Base-by-base conservation (phyloP, 129 eudicot genomes). In the Flaveria brownii region DNA sequence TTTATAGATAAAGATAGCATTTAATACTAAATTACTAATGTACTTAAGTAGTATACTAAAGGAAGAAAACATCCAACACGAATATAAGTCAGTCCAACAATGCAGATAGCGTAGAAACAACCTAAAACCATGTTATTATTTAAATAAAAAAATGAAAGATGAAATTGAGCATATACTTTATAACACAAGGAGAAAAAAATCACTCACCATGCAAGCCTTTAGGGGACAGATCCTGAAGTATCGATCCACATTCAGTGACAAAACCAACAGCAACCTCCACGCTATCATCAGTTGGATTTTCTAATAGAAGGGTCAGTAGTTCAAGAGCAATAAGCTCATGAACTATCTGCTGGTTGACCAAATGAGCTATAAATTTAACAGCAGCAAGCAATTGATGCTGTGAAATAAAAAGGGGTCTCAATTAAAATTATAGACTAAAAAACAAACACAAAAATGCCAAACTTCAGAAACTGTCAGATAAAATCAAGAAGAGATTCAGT, bases 181-280 rank as follows among this genome's bases (percentile, higher is more conserved):
- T 1, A 75, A 50, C 16, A 79, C 26, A 42, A 33, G 4, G 6
- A 11, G 7, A 41, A 30, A 50, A 71, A 39, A 59, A 7, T 2
- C 1, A 89, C 93, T 87, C 78, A 93, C 98, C 97, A 82, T 87
- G 92, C 82, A 95, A 80, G 22, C 99, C 99, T 64, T 85, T 82
- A 6, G 97, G 97, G 25, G 88, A 79, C 25, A 95, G 81, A 70
- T 95, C 99, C 67, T 95, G 96, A 15, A 95, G 97, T 68, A 91
- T 89, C 15, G 96, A 83, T 22, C 99, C 99, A 41, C 99, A 95
- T 56, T 95, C 94, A 0, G 96, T 95, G 41, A 95, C 92, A 84
- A 95, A 95, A 8, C 96, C 97, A 66, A 88, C 99, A 33, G 99
- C 97, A 30, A 95, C 99, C 76, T 95, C 99, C 39, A 95, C 99